Conservation (phyloP, 768 basidiomycete genomes). For the Boletus fagicola region DNA sequence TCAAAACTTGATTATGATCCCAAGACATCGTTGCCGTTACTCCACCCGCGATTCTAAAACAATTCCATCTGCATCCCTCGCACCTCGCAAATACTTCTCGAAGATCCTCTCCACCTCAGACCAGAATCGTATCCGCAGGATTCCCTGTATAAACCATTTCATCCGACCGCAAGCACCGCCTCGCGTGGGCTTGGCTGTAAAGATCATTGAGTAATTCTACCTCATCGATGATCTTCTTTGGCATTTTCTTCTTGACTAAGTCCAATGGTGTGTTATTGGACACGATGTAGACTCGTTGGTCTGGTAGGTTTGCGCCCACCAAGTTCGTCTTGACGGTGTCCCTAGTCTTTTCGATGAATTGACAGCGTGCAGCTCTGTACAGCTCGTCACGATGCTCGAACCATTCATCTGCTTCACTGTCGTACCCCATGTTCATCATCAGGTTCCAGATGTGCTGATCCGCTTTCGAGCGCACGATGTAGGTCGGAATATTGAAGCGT, state of each 20-base stretch:
- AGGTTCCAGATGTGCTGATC: neutral
- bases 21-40: neutral
- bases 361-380: slow-evolving; percentile 15
- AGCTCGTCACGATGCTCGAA: neutral
- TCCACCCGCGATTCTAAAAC: neutral
- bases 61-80: neutral
- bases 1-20: neutral
- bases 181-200: slow-evolving; percentile 7
- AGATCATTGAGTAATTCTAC: slow-evolving; percentile 16
- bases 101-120: neutral
- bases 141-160: too few species aligned
- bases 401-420: neutral
- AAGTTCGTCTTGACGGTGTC: slow-evolving; percentile 15
- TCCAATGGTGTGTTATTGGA: slow-evolving; percentile 13
- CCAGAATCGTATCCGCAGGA: neutral
- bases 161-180: neutral
- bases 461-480: neutral
- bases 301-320: slow-evolving; percentile 15
- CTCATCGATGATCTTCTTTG: slow-evolving; percentile 13
- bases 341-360: slow-evolving; percentile 23
- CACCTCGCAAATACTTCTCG: neutral
- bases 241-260: slow-evolving; percentile 3
- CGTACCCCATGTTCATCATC: neutral
- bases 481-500: neutral
- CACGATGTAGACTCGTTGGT: slow-evolving; percentile 25